Base-by-base conservation (phyloP, 345 rosid genomes). In the Boechera retrofracta region DNA sequence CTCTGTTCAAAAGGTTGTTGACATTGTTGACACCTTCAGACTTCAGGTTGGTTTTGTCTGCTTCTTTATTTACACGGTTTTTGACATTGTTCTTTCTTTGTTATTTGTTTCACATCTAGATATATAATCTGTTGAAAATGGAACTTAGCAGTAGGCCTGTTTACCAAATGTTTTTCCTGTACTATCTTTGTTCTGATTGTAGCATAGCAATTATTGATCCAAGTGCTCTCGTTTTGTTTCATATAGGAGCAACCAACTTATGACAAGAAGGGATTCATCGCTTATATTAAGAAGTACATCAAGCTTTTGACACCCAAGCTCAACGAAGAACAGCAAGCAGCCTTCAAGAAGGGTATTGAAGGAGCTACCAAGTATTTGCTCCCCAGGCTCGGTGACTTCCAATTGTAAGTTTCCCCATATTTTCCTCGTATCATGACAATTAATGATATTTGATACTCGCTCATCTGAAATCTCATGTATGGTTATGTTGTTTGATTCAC, bases 11-110 rank as follows among this genome's bases (percentile, higher is more conserved):
- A 96, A 93, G 88, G 97, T 93, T 53, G 97, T 96, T n/a, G 98
- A 96, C 87, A 91, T 96, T 39, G 96, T 91, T 0, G 97, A 93
- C 89, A 96, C 98, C 53, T 96, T 96, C 73, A 91, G 99, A 84
- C 99, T 96, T 29, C 99, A 96, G 97, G 98, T 94, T 68, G 4
- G 79, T 72, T 35, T 13, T 29, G 13, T 21, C 1, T 24, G 3
- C 32, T 24, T 48, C 32, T 57, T 6, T 1, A 33, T 21, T 26
- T n/a, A 24, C 15, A 2, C 1, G 8, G 49, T 18, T 1, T 10
- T 18, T 45, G 41, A 36, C 6, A 35, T 35, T 38, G 41, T 36
- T 36, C 4, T 31, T 31, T 31, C 32, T 31, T 31, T 31, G 32
- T 28, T 3, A 31, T 31, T 31, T 31, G 32, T 31, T 31, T 31